Base-by-base conservation (phyloP, 1,284 basidiomycete species). In the Xerocomus minutiporus region DNA sequence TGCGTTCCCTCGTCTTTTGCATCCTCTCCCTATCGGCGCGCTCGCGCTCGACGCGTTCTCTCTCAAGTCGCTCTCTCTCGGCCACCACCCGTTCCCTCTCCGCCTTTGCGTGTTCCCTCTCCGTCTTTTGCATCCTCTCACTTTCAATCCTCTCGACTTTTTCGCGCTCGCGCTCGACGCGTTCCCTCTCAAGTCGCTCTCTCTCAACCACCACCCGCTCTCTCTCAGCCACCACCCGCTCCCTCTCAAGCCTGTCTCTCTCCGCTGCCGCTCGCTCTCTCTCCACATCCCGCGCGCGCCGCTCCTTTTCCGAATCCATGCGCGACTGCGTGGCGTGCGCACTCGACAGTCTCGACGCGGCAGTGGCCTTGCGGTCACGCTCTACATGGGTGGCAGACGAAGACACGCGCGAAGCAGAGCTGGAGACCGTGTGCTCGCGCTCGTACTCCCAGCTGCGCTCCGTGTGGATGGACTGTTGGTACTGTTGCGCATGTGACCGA, bases 381-480 rank as follows among this genome's bases (percentile, higher is more conserved):
- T 68, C 68, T 25, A 52, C 43, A 4, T 64, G 61, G 6, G 48
- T 52, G 17, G 50, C 50, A n/a, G 61, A 61, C 29, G 68, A 62
- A 12, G 65, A 65, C 42, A 55, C 31, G 38, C 59, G 64, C 13
- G 65, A 69, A 3, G 64, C 47, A 29, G 63, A 66, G n/a, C 45
- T 68, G 3, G 68, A 63, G 12, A 58, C 13, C 20, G 52, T 57
- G 8, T 50, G 68, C 38, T 67, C 63, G 46, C 51, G 59, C 25
- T 66, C 66, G 1, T 47, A 15, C 41, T 69, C 64, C 11, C 64
- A 50, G 9, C 50, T 55, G n/a, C 62, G 67, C 23, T 66, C 68
- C 11, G 61, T 46, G 46, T 66, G 54, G n/a, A 20, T 38, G 23
- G 65, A 42, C 39, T 64, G 54, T 23, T 64, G 57, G 5, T 60